Base-by-base conservation (phyloP, 1,284 basidiomycete genomes). In the Rhodofomes roseus region DNA sequence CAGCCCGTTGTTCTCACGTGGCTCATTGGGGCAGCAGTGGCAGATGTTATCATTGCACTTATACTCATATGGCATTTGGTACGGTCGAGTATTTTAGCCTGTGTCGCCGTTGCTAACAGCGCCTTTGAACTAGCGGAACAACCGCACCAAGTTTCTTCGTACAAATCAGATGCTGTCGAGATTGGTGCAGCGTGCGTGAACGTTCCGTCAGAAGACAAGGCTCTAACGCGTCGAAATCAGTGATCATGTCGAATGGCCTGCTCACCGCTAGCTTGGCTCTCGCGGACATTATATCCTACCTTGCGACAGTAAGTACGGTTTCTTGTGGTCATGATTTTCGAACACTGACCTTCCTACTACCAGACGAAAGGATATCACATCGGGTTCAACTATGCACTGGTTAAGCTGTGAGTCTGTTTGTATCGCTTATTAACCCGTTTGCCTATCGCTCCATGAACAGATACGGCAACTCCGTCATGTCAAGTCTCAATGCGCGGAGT, bases 401-500 rank as follows among this genome's bases (percentile, higher is more conserved):
- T 23, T 25, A 53, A 39, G 8, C 39, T 27, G 37, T 40, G 43
- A 44, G 43, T 18, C n/a, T n/a, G n/a, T 14, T 18, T 16, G 18
- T 14, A 22, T n/a, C 27, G n/a, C n/a, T 7, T 20, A 54, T 44
- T 40, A 70, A 75, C 60, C 64, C 74, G 4, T 43, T 68, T 44
- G 73, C 72, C 39, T 68, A 67, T 14, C 22, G 58, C 71, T 48
- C 59, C 71, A 18, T 62, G 9, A 4, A 4, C 74, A n/a, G 62
- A 71, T 44, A 74, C 60, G 71, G 68, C 1, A 72, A 72, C 55
- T 74, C 71, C 11, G 60, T 72, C 25, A 54, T 74, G 34, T 71
- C 70, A 18, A 73, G 67, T 1, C 50, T 73, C 44, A 70, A 72
- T 60, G 59, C 73, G 11, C 71, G 73, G 11, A 27, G 16, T 4